Conservation (phyloP, 192 early-diverging fungal species). For the Coemansia sp. region DNA sequence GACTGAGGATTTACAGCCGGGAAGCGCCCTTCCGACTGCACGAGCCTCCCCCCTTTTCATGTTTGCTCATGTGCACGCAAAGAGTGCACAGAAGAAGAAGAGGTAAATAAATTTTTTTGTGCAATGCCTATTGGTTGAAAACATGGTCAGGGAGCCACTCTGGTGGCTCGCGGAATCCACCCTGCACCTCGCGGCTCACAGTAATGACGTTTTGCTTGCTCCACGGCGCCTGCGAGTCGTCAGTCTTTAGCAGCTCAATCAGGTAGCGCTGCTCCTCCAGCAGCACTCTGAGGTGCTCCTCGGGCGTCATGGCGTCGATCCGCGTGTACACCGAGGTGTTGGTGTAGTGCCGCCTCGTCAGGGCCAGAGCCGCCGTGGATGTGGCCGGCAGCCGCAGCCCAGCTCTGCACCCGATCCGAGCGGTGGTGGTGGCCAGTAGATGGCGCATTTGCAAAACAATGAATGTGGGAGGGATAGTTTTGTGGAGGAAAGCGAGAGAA, state of each 20-base stretch:
- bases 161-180: slow-evolving; percentile 15
- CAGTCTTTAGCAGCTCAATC: slow-evolving; percentile 36
- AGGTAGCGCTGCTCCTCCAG: slow-evolving; percentile 44
- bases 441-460: slow-evolving; percentile 4
- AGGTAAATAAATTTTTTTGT: too few relatives aligned
- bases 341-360: slow-evolving; percentile 25
- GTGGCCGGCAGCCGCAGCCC: neutral
- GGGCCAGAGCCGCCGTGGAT: neutral
- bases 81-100: too few relatives aligned
- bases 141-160: slow-evolving; percentile 29
- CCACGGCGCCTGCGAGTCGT: slow-evolving; percentile 47
- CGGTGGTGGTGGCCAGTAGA: neutral
- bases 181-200: slow-evolving; percentile 39
- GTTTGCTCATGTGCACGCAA: neutral
- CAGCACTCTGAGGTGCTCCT: slow-evolving; percentile 26
- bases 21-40: too few relatives aligned
- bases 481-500: neutral
- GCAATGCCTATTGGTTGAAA: slow-evolving; percentile 21
- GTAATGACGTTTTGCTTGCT: slow-evolving; percentile 15
- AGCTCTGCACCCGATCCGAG: neutral
- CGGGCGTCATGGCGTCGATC: slow-evolving; percentile 27
- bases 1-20: too few relatives aligned
- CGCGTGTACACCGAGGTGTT: slow-evolving; percentile 47
- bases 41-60: too few relatives aligned
- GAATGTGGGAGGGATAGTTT: neutral